Percentiles rank a stretch among this genome's conserved stretches.
phyloP scores from a whole-genome alignment of 352 stramenopile genomes.

The Phytophthora litchii region DNA sequence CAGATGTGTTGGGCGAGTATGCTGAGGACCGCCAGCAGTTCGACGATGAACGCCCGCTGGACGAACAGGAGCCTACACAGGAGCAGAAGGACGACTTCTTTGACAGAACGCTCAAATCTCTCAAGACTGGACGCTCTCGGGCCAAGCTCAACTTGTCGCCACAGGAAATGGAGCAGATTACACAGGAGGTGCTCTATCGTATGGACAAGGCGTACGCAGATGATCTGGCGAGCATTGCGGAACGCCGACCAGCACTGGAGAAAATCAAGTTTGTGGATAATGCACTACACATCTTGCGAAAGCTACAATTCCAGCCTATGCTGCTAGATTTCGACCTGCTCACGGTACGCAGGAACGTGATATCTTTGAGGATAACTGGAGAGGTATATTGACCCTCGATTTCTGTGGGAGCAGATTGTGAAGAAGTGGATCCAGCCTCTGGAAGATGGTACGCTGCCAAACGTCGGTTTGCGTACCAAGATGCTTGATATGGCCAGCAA shows the following conservation, averaged over 20 bases:
- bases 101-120: slow-evolving; percentile 80
- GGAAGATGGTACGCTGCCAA: slow-evolving; percentile 77
- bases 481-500: slow-evolving; percentile 84
- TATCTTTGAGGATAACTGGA: not conserved
- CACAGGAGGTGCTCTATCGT: slow-evolving; percentile 87
- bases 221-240: slow-evolving; percentile 67
- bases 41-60: slow-evolving; percentile 79
- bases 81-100: slow-evolving; percentile 78
- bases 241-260: slow-evolving; percentile 70
- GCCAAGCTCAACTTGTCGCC: slow-evolving; percentile 81
- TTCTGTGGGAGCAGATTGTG: slow-evolving; percentile 63
- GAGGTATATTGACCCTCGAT: not conserved
- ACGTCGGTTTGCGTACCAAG: slow-evolving; percentile 86
- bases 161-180: slow-evolving; percentile 88
- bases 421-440: slow-evolving; percentile 91
- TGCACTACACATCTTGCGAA: slow-evolving; percentile 74
- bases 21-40: slow-evolving; percentile 77
- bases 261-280: slow-evolving; percentile 87
- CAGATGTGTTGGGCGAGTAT: slow-evolving; percentile 83
- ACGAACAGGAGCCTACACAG: slow-evolving; percentile 34
- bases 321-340: slow-evolving; percentile 88
- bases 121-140: slow-evolving; percentile 79
- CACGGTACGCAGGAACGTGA: slow-evolving; percentile 46
- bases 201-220: slow-evolving; percentile 90
- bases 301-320: slow-evolving; percentile 88